Conservation (phyloP, 2,329 filamentous ascomycete genomes). For the Nemania bipapillata region DNA sequence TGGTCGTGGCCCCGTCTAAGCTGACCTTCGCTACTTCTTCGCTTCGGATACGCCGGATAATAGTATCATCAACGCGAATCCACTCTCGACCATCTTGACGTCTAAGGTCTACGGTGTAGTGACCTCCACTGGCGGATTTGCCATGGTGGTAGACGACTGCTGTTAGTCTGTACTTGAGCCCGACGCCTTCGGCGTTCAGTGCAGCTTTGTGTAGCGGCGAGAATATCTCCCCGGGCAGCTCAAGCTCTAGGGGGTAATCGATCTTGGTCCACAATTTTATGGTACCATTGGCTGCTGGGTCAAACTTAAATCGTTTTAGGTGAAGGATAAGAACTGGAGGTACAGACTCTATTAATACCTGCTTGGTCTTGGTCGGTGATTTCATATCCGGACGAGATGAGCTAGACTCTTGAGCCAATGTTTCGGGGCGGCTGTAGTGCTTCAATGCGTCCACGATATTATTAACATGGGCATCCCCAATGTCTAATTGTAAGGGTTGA, state of each 20-base stretch:
- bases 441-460: conserved; percentile 93
- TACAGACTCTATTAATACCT: conserved; percentile 90
- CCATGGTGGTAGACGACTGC: conserved; percentile 97
- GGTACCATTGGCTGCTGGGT: conserved; percentile 80
- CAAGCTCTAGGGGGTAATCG: conserved; percentile 91
- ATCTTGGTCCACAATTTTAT: conserved; percentile 99
- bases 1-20: conserved; percentile 76
- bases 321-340: conserved; percentile 94
- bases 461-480: conserved; percentile 83
- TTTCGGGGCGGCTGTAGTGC: conserved; percentile 83
- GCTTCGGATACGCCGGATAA: conserved; percentile 83
- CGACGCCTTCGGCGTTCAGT: conserved; percentile 70
- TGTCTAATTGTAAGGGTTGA: conserved; percentile 93
- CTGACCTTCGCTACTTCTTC: conserved; percentile 91
- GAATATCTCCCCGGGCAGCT: conserved; percentile 91
- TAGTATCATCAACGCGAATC: conserved; percentile 94
- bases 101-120: conserved; percentile 97
- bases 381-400: conserved; percentile 80
- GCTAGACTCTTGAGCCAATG: conserved; percentile 84
- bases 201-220: conserved; percentile 77
- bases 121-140: conserved; percentile 93
- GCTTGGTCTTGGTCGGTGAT: conserved; percentile 91
- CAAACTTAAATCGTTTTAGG: conserved; percentile 96
- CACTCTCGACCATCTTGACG: conserved; percentile 95
- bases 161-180: conserved; percentile 82